Conservation (phyloP, 1,284 basidiomycete species). For the Rhodofomes roseus region DNA sequence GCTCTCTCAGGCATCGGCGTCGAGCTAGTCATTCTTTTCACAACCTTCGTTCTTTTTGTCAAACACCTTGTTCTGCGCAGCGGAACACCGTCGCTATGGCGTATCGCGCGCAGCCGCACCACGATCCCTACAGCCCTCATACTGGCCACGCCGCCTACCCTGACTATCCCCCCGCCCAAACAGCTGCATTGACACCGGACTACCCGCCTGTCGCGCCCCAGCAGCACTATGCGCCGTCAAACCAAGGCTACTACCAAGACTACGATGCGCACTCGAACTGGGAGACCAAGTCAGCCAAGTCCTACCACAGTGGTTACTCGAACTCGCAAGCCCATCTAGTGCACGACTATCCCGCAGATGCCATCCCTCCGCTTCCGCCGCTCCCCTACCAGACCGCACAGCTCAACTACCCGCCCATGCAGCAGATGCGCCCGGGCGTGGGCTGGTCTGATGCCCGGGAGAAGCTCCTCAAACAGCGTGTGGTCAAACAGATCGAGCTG, state of each 20-base stretch:
- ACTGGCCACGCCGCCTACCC: slow-evolving; percentile 13
- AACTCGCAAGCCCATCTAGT: slow-evolving; percentile 72
- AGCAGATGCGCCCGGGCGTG: slow-evolving; percentile 45
- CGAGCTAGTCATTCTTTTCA: slow-evolving; percentile 1
- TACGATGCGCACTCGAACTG: slow-evolving; percentile 45
- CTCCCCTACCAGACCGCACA: slow-evolving; percentile 39
- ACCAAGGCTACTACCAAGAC: slow-evolving; percentile 20
- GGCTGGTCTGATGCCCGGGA: slow-evolving; percentile 71
- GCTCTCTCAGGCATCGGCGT: not conserved
- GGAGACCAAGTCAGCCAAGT: slow-evolving; percentile 62
- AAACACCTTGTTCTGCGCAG: not conserved
- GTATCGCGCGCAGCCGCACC: slow-evolving; percentile 41
- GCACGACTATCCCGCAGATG: slow-evolving; percentile 45
- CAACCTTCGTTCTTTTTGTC: not conserved
- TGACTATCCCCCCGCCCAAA: slow-evolving; percentile 33
- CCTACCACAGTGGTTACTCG: slow-evolving; percentile 58
- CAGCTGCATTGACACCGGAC: slow-evolving; percentile 33
- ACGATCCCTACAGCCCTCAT: slow-evolving; percentile 39
- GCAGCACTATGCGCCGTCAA: slow-evolving; percentile 13
- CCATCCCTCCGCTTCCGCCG: slow-evolving; percentile 50
- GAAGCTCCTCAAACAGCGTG: slow-evolving; percentile 74
- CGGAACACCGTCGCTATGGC: slow-evolving; percentile 40
- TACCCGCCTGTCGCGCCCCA: slow-evolving; percentile 27
- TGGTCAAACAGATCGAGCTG: slow-evolving; percentile 78
- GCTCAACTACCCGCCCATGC: slow-evolving; percentile 56